Percentiles rank a stretch among this genome's conserved stretches.
These are phyloP conservation scores for Neoscytalidium dimidiatum DNA, from an alignment of 2,329 filamentous ascomycete genomes.

Conservation along the genomic window DNA sequence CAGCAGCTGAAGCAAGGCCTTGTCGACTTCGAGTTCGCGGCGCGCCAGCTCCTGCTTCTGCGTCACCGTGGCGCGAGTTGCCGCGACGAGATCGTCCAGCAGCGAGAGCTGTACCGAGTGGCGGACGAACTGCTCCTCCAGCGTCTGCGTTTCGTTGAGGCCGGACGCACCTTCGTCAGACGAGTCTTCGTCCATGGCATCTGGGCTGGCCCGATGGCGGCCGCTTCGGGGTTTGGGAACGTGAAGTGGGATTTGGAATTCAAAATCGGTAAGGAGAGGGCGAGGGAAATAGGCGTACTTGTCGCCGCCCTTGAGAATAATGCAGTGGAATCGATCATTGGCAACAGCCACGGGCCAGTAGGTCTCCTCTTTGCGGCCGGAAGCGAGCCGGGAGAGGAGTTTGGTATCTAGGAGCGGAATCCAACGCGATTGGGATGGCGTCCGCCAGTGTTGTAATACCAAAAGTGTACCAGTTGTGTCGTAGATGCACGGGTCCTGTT, in stretches of 20 bases:
- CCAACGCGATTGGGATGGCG: slow-evolving; percentile 82
- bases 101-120: slow-evolving; percentile 72
- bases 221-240: slow-evolving; percentile 35
- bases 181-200: slow-evolving; percentile 31
- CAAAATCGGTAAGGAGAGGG: slow-evolving; percentile 88
- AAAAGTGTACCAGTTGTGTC: slow-evolving; percentile 88
- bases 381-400: slow-evolving; percentile 76
- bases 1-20: slow-evolving; percentile 83
- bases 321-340: slow-evolving; percentile 92
- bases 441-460: slow-evolving; percentile 88
- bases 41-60: slow-evolving; percentile 69
- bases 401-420: slow-evolving; percentile 89
- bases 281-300: slow-evolving; percentile 90
- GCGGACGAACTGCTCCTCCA: slow-evolving; percentile 83
- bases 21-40: slow-evolving; percentile 84
- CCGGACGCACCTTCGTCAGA: slow-evolving; percentile 30
- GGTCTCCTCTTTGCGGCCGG: slow-evolving; percentile 80
- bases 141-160: slow-evolving; percentile 57
- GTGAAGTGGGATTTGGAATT: slow-evolving; percentile 80
- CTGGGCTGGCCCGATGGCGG: slow-evolving; percentile 41
- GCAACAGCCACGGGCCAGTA: slow-evolving; percentile 97
- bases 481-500: slow-evolving; percentile 89
- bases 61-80: slow-evolving; percentile 63
- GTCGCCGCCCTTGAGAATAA: slow-evolving; percentile 96
- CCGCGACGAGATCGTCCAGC: slow-evolving; percentile 71